phyloP scores from a whole-genome alignment of 2,329 filamentous ascomycete species.

The Aspergillus sp. region DNA sequence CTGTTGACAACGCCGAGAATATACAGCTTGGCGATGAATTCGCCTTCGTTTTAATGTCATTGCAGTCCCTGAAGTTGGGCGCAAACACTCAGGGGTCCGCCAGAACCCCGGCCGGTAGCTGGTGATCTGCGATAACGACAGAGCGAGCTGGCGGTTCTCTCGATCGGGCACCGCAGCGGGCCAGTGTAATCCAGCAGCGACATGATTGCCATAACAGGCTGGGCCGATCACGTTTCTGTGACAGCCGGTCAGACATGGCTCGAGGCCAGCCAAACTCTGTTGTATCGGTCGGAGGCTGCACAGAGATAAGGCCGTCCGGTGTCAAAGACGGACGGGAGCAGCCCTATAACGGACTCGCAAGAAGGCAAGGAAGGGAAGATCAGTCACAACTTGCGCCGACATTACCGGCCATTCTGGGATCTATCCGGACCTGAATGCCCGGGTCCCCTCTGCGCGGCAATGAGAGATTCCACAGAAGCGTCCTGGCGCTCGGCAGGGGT shows the following conservation, averaged over 20 bases:
- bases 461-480: conserved; percentile 24
- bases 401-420: conserved; percentile 24
- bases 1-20: not conserved
- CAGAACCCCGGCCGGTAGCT: no score
- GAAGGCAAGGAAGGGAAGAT: conserved; percentile 1
- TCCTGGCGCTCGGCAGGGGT: conserved; percentile 29
- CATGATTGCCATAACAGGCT: conserved; percentile 8
- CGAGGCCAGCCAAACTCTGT: conserved; percentile 7
- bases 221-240: conserved; percentile 5
- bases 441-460: conserved; percentile 17
- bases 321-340: not conserved
- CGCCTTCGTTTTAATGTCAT: no score
- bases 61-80: no score
- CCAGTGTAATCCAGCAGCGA: no score
- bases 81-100: no score
- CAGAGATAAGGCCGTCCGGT: not conserved
- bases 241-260: no score
- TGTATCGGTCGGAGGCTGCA: conserved; percentile 5
- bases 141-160: no score
- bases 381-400: not conserved
- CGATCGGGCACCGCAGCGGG: no score
- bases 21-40: not conserved
- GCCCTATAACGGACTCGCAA: not conserved
- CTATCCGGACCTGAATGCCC: conserved; percentile 27
- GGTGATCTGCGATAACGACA: no score